phyloP scores from a whole-genome alignment of 352 stramenopile species.

The Globisporangium abappressorium region DNA sequence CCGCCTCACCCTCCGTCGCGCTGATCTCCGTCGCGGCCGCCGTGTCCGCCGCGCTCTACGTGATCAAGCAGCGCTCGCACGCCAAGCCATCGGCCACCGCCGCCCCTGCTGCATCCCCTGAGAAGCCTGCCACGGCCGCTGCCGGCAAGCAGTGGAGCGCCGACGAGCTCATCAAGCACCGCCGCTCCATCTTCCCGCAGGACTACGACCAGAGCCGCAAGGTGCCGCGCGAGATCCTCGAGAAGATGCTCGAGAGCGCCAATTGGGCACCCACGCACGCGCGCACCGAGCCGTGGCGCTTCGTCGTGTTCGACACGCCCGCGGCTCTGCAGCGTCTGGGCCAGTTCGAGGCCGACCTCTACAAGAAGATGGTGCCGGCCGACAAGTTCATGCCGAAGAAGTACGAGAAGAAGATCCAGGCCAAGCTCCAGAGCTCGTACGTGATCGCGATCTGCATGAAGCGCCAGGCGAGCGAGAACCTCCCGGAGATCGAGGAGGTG shows the following conservation, averaged over 20 bases:
- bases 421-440: slow-evolving; percentile 65
- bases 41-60: slow-evolving; percentile 35
- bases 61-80: slow-evolving; percentile 29
- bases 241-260: slow-evolving; percentile 71
- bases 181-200: slow-evolving; percentile 70
- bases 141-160: slow-evolving; percentile 51
- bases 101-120: neutral
- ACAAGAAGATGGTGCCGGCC: slow-evolving; percentile 59
- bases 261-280: slow-evolving; percentile 83
- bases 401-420: slow-evolving; percentile 75
- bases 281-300: slow-evolving; percentile 80
- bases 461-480: slow-evolving; percentile 75
- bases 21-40: slow-evolving; percentile 30
- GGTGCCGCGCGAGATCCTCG: slow-evolving; percentile 54
- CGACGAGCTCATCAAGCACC: slow-evolving; percentile 72
- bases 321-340: slow-evolving; percentile 55
- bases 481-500: slow-evolving; percentile 82
- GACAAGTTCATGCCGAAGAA: slow-evolving; percentile 77
- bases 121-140: slow-evolving; percentile 20
- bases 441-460: slow-evolving; percentile 88
- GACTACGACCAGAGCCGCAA: slow-evolving; percentile 55
- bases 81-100: slow-evolving; percentile 11
- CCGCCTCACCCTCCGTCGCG: slow-evolving; percentile 21
- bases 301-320: slow-evolving; percentile 58
- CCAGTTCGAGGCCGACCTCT: slow-evolving; percentile 60